phyloP scores from a whole-genome alignment of 1,284 basidiomycete genomes.

The Puccinia horiana region DNA sequence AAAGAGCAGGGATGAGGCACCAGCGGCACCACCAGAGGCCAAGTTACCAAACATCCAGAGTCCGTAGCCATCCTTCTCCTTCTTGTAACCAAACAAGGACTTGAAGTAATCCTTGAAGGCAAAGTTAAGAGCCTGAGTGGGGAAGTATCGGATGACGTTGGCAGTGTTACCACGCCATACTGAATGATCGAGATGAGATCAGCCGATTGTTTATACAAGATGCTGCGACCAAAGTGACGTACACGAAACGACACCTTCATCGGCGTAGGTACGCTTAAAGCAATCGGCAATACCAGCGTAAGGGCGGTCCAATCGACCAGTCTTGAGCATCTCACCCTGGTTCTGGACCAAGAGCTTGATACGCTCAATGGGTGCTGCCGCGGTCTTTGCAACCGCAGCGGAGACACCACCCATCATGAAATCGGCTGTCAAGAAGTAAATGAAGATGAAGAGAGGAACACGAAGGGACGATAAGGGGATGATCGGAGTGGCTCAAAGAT shows the following conservation, averaged over 20 bases:
- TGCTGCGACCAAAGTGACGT: slow-evolving; percentile 19
- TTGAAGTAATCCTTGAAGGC: slow-evolving; percentile 91
- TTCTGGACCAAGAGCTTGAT: slow-evolving; percentile 97
- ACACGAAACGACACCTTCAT: slow-evolving; percentile 81
- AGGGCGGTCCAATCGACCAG: slow-evolving; percentile 57
- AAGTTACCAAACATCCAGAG: slow-evolving; percentile 66
- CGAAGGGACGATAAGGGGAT: neutral
- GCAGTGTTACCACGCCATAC: slow-evolving; percentile 96
- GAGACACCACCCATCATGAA: slow-evolving; percentile 86
- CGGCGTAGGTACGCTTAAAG: slow-evolving; percentile 79
- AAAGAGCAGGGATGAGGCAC: slow-evolving; percentile 92
- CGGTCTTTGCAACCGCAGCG: slow-evolving; percentile 88
- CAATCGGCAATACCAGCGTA: slow-evolving; percentile 94
- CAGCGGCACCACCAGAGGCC: slow-evolving; percentile 94
- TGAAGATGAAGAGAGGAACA: neutral
- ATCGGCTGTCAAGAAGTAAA: slow-evolving; percentile 65
- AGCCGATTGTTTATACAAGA: neutral
- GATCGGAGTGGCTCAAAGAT: neutral
- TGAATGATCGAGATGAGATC: slow-evolving; percentile 16
- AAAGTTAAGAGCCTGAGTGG: slow-evolving; percentile 92
- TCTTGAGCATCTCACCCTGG: slow-evolving; percentile 66
- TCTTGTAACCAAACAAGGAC: slow-evolving; percentile 78
- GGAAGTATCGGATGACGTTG: slow-evolving; percentile 98
- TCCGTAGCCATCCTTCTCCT: slow-evolving; percentile 57
- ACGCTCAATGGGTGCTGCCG: slow-evolving; percentile 97